phyloP scores from a whole-genome alignment of 257 asterid genomes.

The Dorcoceras hygrometricum region DNA sequence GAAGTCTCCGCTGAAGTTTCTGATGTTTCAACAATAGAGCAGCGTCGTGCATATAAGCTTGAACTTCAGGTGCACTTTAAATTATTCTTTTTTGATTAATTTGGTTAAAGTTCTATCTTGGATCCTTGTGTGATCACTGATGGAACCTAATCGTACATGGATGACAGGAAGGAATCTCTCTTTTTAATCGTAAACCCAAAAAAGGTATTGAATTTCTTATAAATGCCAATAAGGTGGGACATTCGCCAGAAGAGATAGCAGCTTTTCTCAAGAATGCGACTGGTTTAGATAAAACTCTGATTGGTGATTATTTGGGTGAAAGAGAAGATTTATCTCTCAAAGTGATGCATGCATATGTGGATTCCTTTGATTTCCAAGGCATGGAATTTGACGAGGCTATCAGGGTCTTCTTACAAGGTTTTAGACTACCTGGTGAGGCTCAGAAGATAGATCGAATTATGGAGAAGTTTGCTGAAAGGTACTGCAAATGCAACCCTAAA shows the following conservation, averaged over 20 bases:
- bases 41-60: conserved; percentile 97
- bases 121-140: conserved; percentile 20
- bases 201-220: conserved; percentile 93
- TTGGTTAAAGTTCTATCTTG: conserved; percentile 20
- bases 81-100: conserved; percentile 25
- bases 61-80: conserved; percentile 82
- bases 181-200: conserved; percentile 95
- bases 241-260: conserved; percentile 86
- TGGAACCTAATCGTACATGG: conserved; percentile 31
- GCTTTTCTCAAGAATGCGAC: conserved; percentile 79
- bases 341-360: conserved; percentile 98
- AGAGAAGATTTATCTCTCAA: conserved; percentile 92
- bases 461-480: conserved; percentile 97
- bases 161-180: conserved; percentile 98
- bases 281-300: conserved; percentile 82
- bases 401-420: conserved; percentile 84
- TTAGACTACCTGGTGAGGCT: conserved; percentile 99
- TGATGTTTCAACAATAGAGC: conserved; percentile 85
- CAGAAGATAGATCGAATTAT: conserved; percentile 97
- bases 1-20: conserved; percentile 87
- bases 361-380: conserved; percentile 93
- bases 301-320: conserved; percentile 98
- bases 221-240: conserved; percentile 90
- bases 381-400: conserved; percentile 95
- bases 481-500: conserved; percentile 90